Conservation (phyloP, 305 asterid genomes). For the Nicotiana rustica region DNA sequence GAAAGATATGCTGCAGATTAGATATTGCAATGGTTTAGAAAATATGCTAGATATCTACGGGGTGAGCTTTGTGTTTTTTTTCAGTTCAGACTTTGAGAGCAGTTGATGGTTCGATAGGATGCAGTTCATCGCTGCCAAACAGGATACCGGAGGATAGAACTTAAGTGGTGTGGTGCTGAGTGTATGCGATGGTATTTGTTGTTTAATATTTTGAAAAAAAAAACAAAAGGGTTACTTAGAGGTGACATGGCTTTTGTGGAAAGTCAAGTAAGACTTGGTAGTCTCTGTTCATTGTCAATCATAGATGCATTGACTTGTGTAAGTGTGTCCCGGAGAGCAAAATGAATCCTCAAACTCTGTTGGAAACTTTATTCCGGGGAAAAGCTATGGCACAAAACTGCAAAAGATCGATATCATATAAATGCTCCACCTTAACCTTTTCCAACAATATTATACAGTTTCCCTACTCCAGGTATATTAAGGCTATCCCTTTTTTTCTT, state of each 20-base stretch:
- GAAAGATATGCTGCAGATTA: neutral
- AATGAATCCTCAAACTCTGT: neutral
- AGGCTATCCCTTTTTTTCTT: too few species aligned
- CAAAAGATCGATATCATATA: neutral
- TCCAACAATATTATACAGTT: neutral
- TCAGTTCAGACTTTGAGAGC: neutral
- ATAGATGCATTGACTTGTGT: neutral
- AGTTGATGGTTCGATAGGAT: neutral
- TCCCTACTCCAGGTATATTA: too few species aligned
- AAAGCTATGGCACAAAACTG: neutral
- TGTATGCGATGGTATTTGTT: neutral
- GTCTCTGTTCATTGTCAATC: neutral
- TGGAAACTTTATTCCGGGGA: neutral
- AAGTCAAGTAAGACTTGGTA: neutral
- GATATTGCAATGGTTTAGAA: neutral
- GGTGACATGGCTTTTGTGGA: neutral
- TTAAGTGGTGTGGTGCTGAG: neutral
- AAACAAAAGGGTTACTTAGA: neutral
- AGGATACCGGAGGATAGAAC: neutral
- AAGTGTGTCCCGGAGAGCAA: neutral
- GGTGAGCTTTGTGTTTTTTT: neutral
- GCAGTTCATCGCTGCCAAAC: neutral
- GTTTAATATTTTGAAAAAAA: neutral
- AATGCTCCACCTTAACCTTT: constrained; percentile 44
- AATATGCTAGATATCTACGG: neutral